A percentile compares a stretch with the other conserved stretches of the same genome.
Conservation (phyloP, 768 basidiomycete genomes). For the Russula sp. region DNA sequence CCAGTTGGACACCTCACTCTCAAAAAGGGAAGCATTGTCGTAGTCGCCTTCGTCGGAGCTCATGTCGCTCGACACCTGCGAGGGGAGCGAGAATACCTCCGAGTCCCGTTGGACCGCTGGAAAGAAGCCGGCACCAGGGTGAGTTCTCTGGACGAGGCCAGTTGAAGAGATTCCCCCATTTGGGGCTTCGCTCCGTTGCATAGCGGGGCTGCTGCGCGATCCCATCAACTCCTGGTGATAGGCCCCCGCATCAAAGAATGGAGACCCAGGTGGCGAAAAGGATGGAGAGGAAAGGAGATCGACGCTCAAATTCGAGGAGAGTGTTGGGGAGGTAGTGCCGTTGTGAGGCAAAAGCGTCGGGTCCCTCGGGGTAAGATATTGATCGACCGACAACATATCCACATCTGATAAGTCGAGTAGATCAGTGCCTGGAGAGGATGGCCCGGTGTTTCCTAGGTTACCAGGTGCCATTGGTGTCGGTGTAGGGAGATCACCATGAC, state of each 20-base stretch:
- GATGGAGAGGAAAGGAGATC: conserved; percentile 15
- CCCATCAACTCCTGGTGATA: not conserved
- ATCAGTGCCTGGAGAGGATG: not conserved
- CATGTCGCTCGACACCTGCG: conserved; percentile 14
- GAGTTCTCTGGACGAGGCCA: not conserved
- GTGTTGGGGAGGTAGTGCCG: conserved; percentile 3
- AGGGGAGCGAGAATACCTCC: conserved; percentile 21
- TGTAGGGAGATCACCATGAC: not conserved
- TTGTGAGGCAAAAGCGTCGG: conserved; percentile 1
- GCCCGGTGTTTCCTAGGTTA: not conserved
- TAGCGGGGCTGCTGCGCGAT: not conserved
- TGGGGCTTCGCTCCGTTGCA: conserved; percentile 1
- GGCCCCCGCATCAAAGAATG: conserved; percentile 4
- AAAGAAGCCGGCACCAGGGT: not conserved
- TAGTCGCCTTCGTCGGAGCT: conserved; percentile 20
- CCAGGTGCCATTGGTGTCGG: not conserved
- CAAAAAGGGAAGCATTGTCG: conserved; percentile 12
- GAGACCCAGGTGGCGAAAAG: conserved; percentile 16
- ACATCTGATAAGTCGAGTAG: conserved; percentile 4
- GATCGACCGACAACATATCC: not conserved
- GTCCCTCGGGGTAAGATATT: conserved; percentile 2
- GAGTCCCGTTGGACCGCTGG: conserved; percentile 1
- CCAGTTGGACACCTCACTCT: conserved; percentile 20
- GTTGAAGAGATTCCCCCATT: not conserved
- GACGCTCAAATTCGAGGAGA: conserved; percentile 12